Base-by-base conservation (phyloP, 495 filamentous ascomycete species). In the Penicillium longicatenatum region DNA sequence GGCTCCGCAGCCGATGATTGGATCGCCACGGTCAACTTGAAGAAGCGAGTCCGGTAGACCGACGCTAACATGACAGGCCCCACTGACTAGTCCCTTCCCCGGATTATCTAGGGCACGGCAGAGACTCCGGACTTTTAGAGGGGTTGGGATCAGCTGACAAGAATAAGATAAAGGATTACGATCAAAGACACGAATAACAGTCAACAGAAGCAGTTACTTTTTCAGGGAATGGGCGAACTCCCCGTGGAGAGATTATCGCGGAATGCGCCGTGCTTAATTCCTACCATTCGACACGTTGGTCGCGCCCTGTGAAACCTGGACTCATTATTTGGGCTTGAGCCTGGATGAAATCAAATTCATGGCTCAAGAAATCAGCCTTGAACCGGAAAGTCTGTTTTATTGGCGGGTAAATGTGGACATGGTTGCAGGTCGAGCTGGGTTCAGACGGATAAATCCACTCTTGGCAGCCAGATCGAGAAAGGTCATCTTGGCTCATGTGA, bases 51-150 rank as follows among this genome's bases (percentile, higher is more conserved):
- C 21, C 12, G 2, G 9, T 22, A 46, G 19, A 11, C 41, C 8
- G 21, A 14, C 44, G 44, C 21, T 46, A 26, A 9, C 21, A 24
- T 16, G 21, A n/a, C 6, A 21, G 16, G 45, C 45, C 45, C 45
- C 45, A 48, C 45, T 29, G 1, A 9, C 21, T 48, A 48, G 19
- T 20, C 44, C 26, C 7, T 48, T 29, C 45, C 45, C 45, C 45
- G 22, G 45, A 48, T 48, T 48, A 0, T 48, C 10, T 48, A 30
- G 10, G 45, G 22, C 45, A 48, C 45, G 45, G 45, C 45, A 9
- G 14, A n/a, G 22, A 9, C 45, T 48, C 45, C 45, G 45, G 37
- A 16, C 5, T 39, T 9, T 35, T 35, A 2, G 26, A 6, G 26
- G 26, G 1, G 26, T 6, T n/a, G n/a, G n/a, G n/a, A 26, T 26